Evolutionary conservation across 495 filamentous ascomycete species (phyloP).

Genomic region (Xylaria bambusicola): DNA sequence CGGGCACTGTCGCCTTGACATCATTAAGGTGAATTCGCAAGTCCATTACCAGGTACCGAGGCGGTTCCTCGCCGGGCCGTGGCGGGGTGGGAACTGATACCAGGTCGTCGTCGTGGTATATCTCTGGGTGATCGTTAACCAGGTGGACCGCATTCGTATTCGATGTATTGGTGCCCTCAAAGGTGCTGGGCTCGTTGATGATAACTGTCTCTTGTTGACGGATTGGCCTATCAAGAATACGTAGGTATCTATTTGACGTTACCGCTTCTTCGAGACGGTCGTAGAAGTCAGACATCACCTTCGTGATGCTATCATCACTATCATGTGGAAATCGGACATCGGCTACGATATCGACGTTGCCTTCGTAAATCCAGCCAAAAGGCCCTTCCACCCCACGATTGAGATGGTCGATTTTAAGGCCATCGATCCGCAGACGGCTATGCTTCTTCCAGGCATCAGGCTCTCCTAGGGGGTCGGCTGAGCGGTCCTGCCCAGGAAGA

Average conservation of each 20-base stretch:
- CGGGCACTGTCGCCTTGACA: conserved; percentile 83
- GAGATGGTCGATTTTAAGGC: conserved; percentile 90
- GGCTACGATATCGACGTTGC: conserved; percentile 93
- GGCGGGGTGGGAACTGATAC: conserved; percentile 1
- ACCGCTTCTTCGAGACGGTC: conserved; percentile 92
- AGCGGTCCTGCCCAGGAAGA: conserved; percentile 42
- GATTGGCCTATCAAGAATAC: conserved; percentile 43
- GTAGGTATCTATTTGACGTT: conserved; percentile 64
- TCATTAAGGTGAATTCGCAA: conserved; percentile 88
- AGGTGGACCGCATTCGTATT: conserved; percentile 10
- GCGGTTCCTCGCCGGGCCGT: conserved; percentile 45
- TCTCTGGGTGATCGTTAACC: conserved; percentile 14
- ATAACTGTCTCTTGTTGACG: conserved; percentile 32
- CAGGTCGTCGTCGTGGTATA: conserved; percentile 9
- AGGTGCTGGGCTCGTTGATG: conserved; percentile 25
- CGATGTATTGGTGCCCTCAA: conserved; percentile 14
- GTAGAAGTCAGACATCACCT: conserved; percentile 92
- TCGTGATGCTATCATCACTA: conserved; percentile 80
- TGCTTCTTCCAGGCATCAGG: conserved; percentile 87
- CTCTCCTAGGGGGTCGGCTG: conserved; percentile 50
- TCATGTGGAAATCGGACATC: conserved; percentile 92
- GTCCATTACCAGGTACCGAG: conserved; percentile 84
- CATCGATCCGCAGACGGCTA: conserved; percentile 85
- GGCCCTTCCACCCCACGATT: conserved; percentile 92
- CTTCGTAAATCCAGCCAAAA: conserved; percentile 96